phyloP scores from a whole-genome alignment of 768 basidiomycete species.

The Austroboletus eburneus region DNA sequence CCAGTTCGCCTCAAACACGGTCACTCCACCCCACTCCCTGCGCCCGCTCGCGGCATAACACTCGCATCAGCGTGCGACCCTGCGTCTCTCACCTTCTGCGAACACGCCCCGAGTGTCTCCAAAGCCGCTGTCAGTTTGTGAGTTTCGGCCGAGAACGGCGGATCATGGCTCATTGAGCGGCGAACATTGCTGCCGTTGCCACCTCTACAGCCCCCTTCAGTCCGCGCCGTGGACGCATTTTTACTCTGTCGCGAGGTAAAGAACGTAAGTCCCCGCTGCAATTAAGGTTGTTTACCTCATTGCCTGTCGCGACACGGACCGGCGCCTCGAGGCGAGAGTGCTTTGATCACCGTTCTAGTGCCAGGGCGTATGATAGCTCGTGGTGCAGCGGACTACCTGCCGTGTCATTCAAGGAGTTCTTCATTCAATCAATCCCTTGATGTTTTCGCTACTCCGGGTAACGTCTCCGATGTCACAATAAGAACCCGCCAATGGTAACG shows the following conservation, averaged over 20 bases:
- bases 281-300: constrained; percentile 14
- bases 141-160: constrained; percentile 22
- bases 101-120: too few relatives aligned
- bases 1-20: neutral
- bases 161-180: constrained; percentile 22
- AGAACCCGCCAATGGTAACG: too few relatives aligned
- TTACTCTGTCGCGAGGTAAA: constrained; percentile 13
- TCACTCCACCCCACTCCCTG: neutral
- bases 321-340: neutral
- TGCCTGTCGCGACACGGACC: constrained; percentile 1
- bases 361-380: neutral
- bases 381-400: neutral
- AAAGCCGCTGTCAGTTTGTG: neutral
- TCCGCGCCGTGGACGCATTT: constrained; percentile 15
- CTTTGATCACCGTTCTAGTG: constrained; percentile 10
- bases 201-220: constrained; percentile 15
- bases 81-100: neutral
- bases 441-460: too few relatives aligned
- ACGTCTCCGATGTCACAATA: too few relatives aligned
- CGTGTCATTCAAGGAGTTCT: neutral
- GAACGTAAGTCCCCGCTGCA: constrained; percentile 23
- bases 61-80: neutral
- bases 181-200: constrained; percentile 10
- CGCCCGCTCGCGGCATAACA: neutral
- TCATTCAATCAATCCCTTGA: neutral